Evolutionary conservation across 2,329 filamentous ascomycete genomes (phyloP).

Genomic region (Gaeumannomyces tritici): DNA sequence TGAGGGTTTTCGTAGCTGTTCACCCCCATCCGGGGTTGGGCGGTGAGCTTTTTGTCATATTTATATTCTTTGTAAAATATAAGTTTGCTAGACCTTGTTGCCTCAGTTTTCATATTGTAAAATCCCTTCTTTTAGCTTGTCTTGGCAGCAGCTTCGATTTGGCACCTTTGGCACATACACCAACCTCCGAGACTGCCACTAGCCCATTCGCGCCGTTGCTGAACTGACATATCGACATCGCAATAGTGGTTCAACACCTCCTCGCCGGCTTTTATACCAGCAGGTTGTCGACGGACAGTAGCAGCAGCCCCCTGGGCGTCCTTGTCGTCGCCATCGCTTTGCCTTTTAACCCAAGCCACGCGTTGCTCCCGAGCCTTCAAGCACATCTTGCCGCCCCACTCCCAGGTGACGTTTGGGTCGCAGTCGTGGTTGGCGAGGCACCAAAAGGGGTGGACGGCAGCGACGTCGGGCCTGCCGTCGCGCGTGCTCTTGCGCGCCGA

Average conservation of each 20-base stretch:
- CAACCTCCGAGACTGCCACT: slow-evolving; percentile 76
- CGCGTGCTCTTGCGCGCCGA: slow-evolving; percentile 69
- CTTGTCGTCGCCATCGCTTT: not conserved
- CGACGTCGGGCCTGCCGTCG: slow-evolving; percentile 80
- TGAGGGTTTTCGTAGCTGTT: not conserved
- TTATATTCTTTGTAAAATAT: not conserved
- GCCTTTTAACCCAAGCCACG: slow-evolving; percentile 32
- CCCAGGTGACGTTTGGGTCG: slow-evolving; percentile 89
- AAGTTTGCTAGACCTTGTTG: too few species aligned
- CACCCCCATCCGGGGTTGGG: not conserved
- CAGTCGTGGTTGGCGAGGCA: slow-evolving; percentile 95
- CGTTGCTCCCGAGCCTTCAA: slow-evolving; percentile 53
- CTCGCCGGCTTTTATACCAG: slow-evolving; percentile 65
- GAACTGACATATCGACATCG: slow-evolving; percentile 69
- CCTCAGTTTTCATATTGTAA: not conserved
- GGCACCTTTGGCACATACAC: slow-evolving; percentile 79
- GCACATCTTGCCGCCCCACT: slow-evolving; percentile 75
- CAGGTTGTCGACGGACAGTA: slow-evolving; percentile 15
- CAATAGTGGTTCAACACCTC: slow-evolving; percentile 95
- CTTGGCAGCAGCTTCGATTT: slow-evolving; percentile 51
- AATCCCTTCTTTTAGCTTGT: not conserved
- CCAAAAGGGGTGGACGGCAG: slow-evolving; percentile 91
- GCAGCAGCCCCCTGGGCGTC: not conserved
- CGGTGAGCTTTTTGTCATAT: not conserved
- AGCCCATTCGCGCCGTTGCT: slow-evolving; percentile 81